phyloP scores from a whole-genome alignment of 768 basidiomycete genomes.

The Russula dissimulans region DNA sequence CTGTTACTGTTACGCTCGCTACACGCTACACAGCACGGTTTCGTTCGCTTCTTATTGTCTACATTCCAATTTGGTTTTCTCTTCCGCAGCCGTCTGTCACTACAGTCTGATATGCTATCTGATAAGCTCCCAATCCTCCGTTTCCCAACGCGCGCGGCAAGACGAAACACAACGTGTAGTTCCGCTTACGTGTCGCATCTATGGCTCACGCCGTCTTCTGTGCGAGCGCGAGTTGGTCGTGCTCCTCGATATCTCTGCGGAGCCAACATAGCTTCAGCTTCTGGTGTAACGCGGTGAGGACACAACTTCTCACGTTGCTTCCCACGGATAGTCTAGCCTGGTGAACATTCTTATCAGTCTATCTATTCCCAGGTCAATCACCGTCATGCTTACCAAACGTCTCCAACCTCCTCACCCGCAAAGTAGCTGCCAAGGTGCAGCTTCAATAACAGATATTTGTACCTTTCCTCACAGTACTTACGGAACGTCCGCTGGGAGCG shows the following conservation, averaged over 20 bases:
- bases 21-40: too few species aligned
- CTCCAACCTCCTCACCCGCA: slow-evolving; percentile 62
- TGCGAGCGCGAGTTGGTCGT: slow-evolving; percentile 50
- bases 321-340: slow-evolving; percentile 85
- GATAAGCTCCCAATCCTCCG: background rate
- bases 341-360: slow-evolving; percentile 4
- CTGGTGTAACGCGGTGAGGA: slow-evolving; percentile 2
- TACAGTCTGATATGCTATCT: background rate
- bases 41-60: background rate
- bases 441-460: background rate
- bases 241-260: slow-evolving; percentile 64
- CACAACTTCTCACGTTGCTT: slow-evolving; percentile 46
- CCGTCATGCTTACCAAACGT: slow-evolving; percentile 53
- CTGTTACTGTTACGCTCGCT: too few species aligned
- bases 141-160: background rate
- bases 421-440: slow-evolving; percentile 49
- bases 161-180: background rate
- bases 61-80: background rate
- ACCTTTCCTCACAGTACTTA: slow-evolving; percentile 29
- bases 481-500: slow-evolving; percentile 58
- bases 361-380: slow-evolving; percentile 6
- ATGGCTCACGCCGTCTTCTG: background rate
- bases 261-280: slow-evolving; percentile 9
- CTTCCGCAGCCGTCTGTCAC: background rate
- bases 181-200: too few species aligned